phyloP scores from a whole-genome alignment of 768 basidiomycete genomes.

The Thelephora ganbajun region DNA sequence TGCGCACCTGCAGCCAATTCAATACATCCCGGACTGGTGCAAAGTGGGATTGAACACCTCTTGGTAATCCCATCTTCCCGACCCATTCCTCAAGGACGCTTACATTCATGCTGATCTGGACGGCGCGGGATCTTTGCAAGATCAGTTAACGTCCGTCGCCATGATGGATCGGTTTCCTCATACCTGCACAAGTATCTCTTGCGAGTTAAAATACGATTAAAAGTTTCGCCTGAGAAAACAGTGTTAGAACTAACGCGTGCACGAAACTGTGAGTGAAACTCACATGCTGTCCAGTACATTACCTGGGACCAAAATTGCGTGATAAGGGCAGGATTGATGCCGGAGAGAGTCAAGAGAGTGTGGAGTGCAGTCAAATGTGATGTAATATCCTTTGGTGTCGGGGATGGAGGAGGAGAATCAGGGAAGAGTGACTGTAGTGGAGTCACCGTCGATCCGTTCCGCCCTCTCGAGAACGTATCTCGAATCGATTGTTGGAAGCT shows the following conservation, averaged over 20 bases:
- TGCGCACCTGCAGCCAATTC: slow-evolving; percentile 68
- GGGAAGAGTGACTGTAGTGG: slow-evolving; percentile 35
- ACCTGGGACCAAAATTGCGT: slow-evolving; percentile 94
- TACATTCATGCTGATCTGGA: slow-evolving; percentile 84
- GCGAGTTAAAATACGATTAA: slow-evolving; percentile 76
- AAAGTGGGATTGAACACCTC: slow-evolving; percentile 69
- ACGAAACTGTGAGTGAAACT: slow-evolving; percentile 15
- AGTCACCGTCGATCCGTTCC: slow-evolving; percentile 28
- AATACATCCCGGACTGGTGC: slow-evolving; percentile 72
- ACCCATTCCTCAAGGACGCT: slow-evolving; percentile 87
- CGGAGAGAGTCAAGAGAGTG: slow-evolving; percentile 68
- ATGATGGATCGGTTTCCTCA: slow-evolving; percentile 7
- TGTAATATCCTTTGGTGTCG: slow-evolving; percentile 40
- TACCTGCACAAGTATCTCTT: slow-evolving; percentile 92
- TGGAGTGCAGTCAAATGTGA: slow-evolving; percentile 78
- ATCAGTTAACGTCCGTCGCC: neutral
- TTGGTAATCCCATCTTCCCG: slow-evolving; percentile 63
- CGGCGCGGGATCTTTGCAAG: slow-evolving; percentile 53
- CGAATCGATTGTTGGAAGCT: slow-evolving; percentile 46
- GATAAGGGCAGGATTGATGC: slow-evolving; percentile 79
- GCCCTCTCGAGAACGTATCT: slow-evolving; percentile 45
- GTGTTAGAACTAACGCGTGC: slow-evolving; percentile 3
- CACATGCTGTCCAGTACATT: slow-evolving; percentile 97
- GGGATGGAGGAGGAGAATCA: slow-evolving; percentile 24
- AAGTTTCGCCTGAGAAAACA: slow-evolving; percentile 49